Percentiles rank a stretch among this genome's conserved stretches.
Conservation (phyloP, 768 basidiomycete genomes). For the Lactarius deliciosus region DNA sequence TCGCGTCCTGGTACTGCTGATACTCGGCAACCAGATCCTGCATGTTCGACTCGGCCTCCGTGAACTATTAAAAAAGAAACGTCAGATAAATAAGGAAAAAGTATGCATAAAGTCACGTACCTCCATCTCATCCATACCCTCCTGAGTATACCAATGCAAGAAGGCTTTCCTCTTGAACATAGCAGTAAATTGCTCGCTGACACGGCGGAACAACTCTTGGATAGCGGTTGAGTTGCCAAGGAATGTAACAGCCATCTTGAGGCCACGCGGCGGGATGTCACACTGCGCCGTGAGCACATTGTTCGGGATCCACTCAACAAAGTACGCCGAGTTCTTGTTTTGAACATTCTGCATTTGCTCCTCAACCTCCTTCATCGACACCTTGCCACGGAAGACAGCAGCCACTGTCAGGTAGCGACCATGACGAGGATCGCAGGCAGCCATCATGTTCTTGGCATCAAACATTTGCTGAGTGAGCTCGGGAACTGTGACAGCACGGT, state of each 20-base stretch:
- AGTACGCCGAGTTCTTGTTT: slow-evolving; percentile 97
- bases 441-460: slow-evolving; percentile 99
- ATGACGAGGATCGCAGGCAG: slow-evolving; percentile 93
- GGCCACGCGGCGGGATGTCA: slow-evolving; percentile 92
- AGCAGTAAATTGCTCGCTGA: slow-evolving; percentile 96
- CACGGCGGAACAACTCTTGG: slow-evolving; percentile 98
- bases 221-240: slow-evolving; percentile 97
- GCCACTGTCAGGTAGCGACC: slow-evolving; percentile 98
- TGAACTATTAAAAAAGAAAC: slow-evolving; percentile 54
- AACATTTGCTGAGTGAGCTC: slow-evolving; percentile 99
- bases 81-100: neutral
- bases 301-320: slow-evolving; percentile 99
- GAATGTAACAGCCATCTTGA: slow-evolving; percentile 98
- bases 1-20: slow-evolving; percentile 94
- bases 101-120: slow-evolving; percentile 36
- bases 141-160: slow-evolving; percentile 99
- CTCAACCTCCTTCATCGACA: slow-evolving; percentile 99
- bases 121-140: slow-evolving; percentile 99
- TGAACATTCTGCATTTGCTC: slow-evolving; percentile 98
- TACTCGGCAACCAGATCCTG: slow-evolving; percentile 98
- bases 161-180: slow-evolving; percentile 99
- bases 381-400: slow-evolving; percentile 98
- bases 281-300: slow-evolving; percentile 98
- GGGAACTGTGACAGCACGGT: slow-evolving; percentile 95
- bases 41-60: slow-evolving; percentile 99